Percentiles rank a stretch among this genome's conserved stretches.
These are phyloP conservation scores for Clarireedia paspali DNA, from an alignment of 2,329 filamentous ascomycete genomes.

Conservation along the genomic window DNA sequence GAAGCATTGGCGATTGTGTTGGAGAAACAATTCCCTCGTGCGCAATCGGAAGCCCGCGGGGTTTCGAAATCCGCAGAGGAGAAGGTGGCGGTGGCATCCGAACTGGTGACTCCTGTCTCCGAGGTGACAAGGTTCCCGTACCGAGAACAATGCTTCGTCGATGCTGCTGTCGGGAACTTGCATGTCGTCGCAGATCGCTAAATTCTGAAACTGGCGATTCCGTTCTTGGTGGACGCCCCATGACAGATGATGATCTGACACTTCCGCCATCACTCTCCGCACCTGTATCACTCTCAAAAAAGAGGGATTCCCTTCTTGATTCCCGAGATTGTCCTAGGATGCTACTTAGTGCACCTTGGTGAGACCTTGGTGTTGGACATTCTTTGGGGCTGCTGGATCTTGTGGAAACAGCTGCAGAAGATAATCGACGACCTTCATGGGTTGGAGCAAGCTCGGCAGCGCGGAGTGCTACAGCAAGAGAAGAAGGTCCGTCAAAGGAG, in stretches of 20 bases:
- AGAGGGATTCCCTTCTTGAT: constrained; percentile 68
- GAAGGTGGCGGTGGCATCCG: constrained; percentile 70
- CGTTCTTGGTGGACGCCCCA: constrained; percentile 64
- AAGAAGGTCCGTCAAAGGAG: constrained; percentile 51
- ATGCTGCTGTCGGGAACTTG: constrained; percentile 75
- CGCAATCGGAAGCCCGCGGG: constrained; percentile 52
- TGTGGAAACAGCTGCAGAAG: constrained; percentile 53
- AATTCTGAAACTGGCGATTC: constrained; percentile 90
- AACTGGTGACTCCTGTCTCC: constrained; percentile 82
- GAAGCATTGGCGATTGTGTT: constrained; percentile 80
- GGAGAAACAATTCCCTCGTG: constrained; percentile 71
- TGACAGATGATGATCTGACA: constrained; percentile 68
- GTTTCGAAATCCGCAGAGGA: constrained; percentile 78
- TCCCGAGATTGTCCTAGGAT: constrained; percentile 51
- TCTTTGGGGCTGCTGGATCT: constrained; percentile 79
- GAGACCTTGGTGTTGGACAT: constrained; percentile 83
- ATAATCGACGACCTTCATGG: constrained; percentile 36
- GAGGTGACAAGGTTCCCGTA: constrained; percentile 69
- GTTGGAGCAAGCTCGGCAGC: constrained; percentile 20
- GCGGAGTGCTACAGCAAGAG: constrained; percentile 46
- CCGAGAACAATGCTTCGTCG: constrained; percentile 73
- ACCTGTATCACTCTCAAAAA: constrained; percentile 75
- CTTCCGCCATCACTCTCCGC: constrained; percentile 71
- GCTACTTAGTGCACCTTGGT: constrained; percentile 48
- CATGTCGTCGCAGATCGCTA: constrained; percentile 64